Conservation (phyloP, 305 asterid genomes). For the Withania somnifera region DNA sequence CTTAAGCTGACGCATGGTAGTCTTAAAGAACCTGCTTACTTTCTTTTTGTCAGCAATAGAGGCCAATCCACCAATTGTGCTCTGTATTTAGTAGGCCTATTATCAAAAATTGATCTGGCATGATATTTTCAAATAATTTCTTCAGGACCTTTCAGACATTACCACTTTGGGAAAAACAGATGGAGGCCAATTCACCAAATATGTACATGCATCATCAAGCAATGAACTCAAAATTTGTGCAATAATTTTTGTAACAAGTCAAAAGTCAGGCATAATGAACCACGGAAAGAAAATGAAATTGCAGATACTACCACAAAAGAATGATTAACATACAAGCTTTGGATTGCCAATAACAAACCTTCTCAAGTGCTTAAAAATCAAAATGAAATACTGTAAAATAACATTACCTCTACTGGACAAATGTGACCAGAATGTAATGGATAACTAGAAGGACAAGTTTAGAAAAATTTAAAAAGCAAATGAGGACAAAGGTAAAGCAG, state of each 20-base stretch:
- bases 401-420: background rate
- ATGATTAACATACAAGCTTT: background rate
- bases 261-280: background rate
- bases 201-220: background rate
- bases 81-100: conserved; percentile 28
- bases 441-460: background rate
- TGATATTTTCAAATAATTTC: background rate
- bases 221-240: too few species aligned
- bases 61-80: conserved; percentile 66
- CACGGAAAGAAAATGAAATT: background rate
- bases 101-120: background rate
- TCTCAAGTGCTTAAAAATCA: background rate
- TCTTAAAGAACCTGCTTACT: too few species aligned
- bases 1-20: too few species aligned
- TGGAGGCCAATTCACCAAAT: background rate
- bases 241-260: too few species aligned
- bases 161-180: background rate
- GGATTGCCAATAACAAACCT: background rate
- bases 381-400: background rate
- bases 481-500: too few species aligned
- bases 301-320: background rate
- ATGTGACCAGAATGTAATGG: background rate
- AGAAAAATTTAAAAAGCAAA: too few species aligned
- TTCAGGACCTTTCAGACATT: background rate
- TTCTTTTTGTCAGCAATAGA: conserved; percentile 46